Evolutionary conservation across 129 eudicot genomes (phyloP), one percentile per base, ranked within the genome.

Genomic region (Saussurea involucrata): DNA sequence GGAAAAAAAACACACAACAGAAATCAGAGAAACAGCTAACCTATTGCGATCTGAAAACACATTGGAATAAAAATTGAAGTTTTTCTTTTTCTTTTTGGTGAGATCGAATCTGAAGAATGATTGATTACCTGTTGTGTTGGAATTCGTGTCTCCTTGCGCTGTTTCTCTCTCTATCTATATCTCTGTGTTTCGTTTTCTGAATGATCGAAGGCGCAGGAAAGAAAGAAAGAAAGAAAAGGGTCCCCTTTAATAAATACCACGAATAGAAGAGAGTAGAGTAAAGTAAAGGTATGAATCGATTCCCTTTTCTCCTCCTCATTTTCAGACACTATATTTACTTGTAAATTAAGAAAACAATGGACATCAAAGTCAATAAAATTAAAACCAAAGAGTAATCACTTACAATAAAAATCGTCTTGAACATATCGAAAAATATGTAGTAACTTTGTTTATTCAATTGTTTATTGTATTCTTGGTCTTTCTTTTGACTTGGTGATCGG

Each of bases 101-200:
- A 70, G 82, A 78, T 78, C 76, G 82, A 78, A 78, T 78, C 82
- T 70, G 76, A 66, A 31, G 5, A 25, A 36, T 57, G 28, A 3
- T 55, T 46, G 37, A 67, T 72, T 65, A 25, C 53, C 66, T 70
- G 29, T 78, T 60, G 70, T 61, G 82, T 78, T 61, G 77, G 82
- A 78, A 70, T 78, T 70, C 76, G 82, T 78, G 82, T 71, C 82
- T 78, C 82, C 82, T 70, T 74, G 37, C 31, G 36, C 34, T 6
- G 4, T 65, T 46, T 67, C 42, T 67, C 67, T 68, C 55, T 53
- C 34, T 12, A 15, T 65, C 66, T 49, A 15, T 65, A 55, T 49
- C 63, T 67, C 67, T 68, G 34, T 64, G 18, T 25, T 60, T 42
- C 6, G 32, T 33, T 77, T 49, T 24, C 31, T 29, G 67, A 55